A percentile compares a stretch with the other conserved stretches of the same genome.
phyloP scores from a whole-genome alignment of 345 rosid species.

The Clarkia xantiana region DNA sequence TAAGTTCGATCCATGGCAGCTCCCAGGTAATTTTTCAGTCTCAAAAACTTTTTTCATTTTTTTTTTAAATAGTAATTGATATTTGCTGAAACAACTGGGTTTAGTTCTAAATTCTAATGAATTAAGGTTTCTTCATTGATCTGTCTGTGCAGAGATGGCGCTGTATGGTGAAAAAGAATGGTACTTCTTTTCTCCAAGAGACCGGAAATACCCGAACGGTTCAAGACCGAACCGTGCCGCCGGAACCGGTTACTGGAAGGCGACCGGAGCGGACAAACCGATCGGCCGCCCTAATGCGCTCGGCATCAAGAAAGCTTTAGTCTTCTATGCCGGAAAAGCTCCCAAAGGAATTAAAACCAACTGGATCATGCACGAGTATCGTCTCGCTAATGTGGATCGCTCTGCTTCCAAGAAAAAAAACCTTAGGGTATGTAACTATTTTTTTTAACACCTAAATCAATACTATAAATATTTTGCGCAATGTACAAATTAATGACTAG shows the following conservation, averaged over 20 bases:
- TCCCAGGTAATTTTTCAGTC: conserved; percentile 46
- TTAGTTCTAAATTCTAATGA: too few relatives aligned
- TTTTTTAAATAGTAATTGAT: not conserved
- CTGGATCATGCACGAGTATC: conserved; percentile 98
- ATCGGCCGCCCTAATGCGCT: conserved; percentile 62
- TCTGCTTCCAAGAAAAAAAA: conserved; percentile 50
- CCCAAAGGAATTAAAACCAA: conserved; percentile 73
- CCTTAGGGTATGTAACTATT: conserved; percentile 32
- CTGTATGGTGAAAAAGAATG: conserved; percentile 88
- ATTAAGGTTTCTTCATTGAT: not conserved
- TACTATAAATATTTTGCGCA: too few relatives aligned
- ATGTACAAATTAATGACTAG: too few relatives aligned
- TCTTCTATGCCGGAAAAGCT: conserved; percentile 82
- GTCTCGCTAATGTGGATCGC: conserved; percentile 72
- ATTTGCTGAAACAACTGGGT: too few relatives aligned
- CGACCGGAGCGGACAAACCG: conserved; percentile 92
- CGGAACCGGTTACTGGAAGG: conserved; percentile 84
- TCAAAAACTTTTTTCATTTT: not conserved
- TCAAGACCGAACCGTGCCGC: conserved; percentile 88
- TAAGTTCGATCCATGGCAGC: conserved; percentile 85
- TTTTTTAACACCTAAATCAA: not conserved
- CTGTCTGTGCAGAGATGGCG: conserved; percentile 41
- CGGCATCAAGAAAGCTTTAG: conserved; percentile 80
- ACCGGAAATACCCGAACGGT: conserved; percentile 88
- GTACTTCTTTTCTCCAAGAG: conserved; percentile 91